A percentile compares a stretch with the other conserved stretches of the same genome.
Evolutionary conservation across 139 green algal species (phyloP).

Genomic region (Closterium sp.): DNA sequence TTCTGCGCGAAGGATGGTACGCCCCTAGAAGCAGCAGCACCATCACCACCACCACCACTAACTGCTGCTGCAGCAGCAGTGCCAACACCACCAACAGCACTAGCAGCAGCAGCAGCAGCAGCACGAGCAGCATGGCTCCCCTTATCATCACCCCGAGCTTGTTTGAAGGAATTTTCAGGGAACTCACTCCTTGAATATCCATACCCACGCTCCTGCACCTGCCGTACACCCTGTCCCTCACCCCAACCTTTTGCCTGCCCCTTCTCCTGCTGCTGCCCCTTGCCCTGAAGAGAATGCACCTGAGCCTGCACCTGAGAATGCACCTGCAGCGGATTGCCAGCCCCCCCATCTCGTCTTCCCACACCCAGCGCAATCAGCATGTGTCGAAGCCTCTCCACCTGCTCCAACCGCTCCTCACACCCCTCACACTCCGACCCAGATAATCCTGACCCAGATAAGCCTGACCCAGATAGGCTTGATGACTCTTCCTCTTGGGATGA

Average conservation of each 20-base stretch:
- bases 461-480: not conserved
- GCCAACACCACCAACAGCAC: no score
- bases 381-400: not conserved
- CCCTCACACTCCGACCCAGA: not conserved
- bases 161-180: no score
- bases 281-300: not conserved
- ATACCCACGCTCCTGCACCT: not conserved
- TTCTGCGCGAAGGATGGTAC: not conserved
- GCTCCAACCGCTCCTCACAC: not conserved
- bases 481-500: not conserved
- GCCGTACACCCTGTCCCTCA: not conserved
- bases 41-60: no score
- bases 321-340: no score
- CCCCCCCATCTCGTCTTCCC: not conserved
- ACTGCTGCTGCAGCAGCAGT: not conserved
- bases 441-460: no score
- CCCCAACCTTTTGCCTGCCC: not conserved
- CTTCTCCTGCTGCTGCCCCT: not conserved
- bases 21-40: not conserved
- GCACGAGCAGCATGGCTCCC: not conserved
- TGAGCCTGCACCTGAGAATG: not conserved
- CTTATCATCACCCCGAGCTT: not conserved
- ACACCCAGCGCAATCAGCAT: not conserved
- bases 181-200: no score
- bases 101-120: no score